phyloP scores from a whole-genome alignment of 768 basidiomycete species.

The Mycena pura region DNA sequence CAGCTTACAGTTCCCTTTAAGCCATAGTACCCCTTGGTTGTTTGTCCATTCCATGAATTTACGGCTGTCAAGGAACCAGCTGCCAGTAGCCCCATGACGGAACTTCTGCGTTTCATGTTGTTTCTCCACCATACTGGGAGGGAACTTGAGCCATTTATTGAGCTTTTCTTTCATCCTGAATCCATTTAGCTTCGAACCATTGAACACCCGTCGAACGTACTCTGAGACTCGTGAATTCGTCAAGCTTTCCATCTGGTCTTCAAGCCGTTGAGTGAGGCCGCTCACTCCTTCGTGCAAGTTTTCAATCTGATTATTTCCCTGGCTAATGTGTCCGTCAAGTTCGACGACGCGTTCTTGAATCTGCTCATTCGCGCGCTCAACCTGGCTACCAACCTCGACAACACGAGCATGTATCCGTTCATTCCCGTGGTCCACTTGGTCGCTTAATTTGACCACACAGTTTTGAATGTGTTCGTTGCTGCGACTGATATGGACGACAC shows the following conservation, averaged over 20 bases:
- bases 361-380: too few relatives aligned
- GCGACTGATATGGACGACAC: background rate
- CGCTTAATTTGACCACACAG: too few relatives aligned
- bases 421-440: background rate
- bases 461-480: too few relatives aligned
- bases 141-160: background rate
- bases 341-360: too few relatives aligned
- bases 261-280: background rate
- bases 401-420: too few relatives aligned
- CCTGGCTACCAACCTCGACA: too few relatives aligned
- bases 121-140: background rate
- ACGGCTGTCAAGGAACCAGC: background rate
- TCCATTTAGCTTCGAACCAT: background rate
- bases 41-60: background rate
- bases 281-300: background rate
- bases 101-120: background rate
- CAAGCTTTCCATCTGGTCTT: too few relatives aligned
- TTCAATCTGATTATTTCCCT: too few relatives aligned
- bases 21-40: background rate
- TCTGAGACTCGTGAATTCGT: background rate
- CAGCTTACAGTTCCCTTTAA: background rate
- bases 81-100: background rate
- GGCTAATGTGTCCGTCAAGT: too few relatives aligned
- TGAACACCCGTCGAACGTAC: background rate
- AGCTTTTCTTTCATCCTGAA: background rate